Base-by-base conservation (phyloP, 1,284 basidiomycete genomes). In the Sparassis latifolia region DNA sequence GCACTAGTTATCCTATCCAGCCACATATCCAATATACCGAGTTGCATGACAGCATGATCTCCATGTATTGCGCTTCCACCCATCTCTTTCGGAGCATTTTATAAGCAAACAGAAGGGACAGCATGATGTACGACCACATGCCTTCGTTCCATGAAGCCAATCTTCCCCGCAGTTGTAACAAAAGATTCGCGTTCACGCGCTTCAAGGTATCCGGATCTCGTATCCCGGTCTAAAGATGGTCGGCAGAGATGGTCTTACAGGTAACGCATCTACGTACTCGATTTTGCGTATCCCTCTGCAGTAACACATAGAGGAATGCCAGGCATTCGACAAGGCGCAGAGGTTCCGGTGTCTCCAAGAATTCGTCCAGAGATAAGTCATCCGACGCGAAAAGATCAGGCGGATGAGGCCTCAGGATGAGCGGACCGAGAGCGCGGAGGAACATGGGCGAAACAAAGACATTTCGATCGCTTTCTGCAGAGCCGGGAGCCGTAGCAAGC, bases 291-390 rank as follows among this genome's bases (percentile, higher is more conserved):
- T 84, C 81, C 49, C 78, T 61, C 49, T 66, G 55, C 3, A 82
- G 55, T 9, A 82, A 61, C 27, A 81, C 68, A 56, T 78, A 81
- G 57, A 77, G 78, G 40, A 83, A 67, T 10, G 71, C 71, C 1
- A 84, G 62, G 51, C 71, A 75, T 55, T 82, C 80, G 0, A 74
- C 70, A 5, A 83, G 63, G 44, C 80, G 65, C 10, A 69, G 58
- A 6, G 75, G 71, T 55, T 83, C 81, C 2, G 69, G 59, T 3
- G 71, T 73, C 30, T 78, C 72, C 50, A 75, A 54, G 46, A 80
- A 75, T 29, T 68, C 69, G 28, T 69, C 60, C 28, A 71, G 46
- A 4, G 61, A 49, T 2, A 66, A 52, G 37, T 61, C 54, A 33
- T 55, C 47, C 2, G 59, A 40, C 4, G 45, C 52, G 47, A 79